Evolutionary conservation across 306 rosid species (phyloP).

Genomic region (Lablab purpureus): DNA sequence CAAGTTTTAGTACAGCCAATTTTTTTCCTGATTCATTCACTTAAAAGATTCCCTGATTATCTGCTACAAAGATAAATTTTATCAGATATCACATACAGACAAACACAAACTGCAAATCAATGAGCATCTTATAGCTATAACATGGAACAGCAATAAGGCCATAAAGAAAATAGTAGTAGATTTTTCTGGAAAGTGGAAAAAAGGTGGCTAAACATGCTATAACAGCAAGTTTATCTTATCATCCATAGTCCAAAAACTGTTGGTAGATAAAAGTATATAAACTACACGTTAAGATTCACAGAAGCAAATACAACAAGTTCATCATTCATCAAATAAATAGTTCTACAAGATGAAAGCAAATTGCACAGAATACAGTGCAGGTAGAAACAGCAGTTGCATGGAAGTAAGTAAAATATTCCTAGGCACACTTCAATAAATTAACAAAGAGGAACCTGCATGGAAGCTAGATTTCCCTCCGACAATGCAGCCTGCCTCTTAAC

Average conservation of each 20-base stretch:
- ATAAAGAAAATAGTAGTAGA: slow-evolving; percentile 28
- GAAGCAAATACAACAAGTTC: slow-evolving; percentile 24
- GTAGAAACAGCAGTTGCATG: slow-evolving; percentile 29
- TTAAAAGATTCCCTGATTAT: slow-evolving; percentile 42
- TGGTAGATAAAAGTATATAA: slow-evolving; percentile 6
- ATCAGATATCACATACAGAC: slow-evolving; percentile 14
- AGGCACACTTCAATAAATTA: slow-evolving; percentile 34
- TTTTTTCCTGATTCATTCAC: neutral
- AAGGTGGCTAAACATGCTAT: slow-evolving; percentile 18
- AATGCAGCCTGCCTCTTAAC: slow-evolving; percentile 87
- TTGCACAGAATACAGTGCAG: slow-evolving; percentile 2
- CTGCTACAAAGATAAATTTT: slow-evolving; percentile 15
- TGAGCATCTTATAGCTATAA: slow-evolving; percentile 24
- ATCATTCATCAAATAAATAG: slow-evolving; percentile 33
- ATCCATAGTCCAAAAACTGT: slow-evolving; percentile 26
- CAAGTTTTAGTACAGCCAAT: slow-evolving; percentile 17
- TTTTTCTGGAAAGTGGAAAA: slow-evolving; percentile 17
- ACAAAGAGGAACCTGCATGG: slow-evolving; percentile 75
- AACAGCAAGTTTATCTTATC: slow-evolving; percentile 38
- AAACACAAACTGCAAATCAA: neutral
- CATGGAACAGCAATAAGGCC: neutral
- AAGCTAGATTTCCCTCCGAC: slow-evolving; percentile 93
- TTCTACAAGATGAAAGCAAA: slow-evolving; percentile 29
- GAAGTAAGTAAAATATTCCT: slow-evolving; percentile 26
- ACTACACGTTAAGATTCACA: slow-evolving; percentile 9